phyloP scores from a whole-genome alignment of 2,329 filamentous ascomycete species.

The Parasarocladium wereldwijsianum region DNA sequence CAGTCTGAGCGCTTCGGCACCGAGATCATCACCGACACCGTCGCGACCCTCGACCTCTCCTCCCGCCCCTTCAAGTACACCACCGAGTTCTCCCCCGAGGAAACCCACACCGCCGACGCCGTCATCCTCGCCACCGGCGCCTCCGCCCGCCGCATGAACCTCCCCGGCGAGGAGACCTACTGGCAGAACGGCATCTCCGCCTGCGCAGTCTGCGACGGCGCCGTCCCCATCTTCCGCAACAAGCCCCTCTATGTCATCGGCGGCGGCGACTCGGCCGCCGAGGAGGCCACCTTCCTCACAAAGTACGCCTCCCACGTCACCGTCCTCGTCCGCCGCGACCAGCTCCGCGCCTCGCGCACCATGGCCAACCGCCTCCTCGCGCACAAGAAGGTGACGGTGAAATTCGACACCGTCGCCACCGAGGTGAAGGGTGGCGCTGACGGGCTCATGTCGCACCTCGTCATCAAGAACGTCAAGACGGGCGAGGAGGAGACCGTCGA shows the following conservation, averaged over 20 bases:
- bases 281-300: slow-evolving; percentile 93
- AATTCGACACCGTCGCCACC: slow-evolving; percentile 67
- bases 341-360: slow-evolving; percentile 74
- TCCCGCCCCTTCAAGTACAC: slow-evolving; percentile 81
- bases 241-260: slow-evolving; percentile 93
- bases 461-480: slow-evolving; percentile 64
- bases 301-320: slow-evolving; percentile 96
- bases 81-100: slow-evolving; percentile 74
- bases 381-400: slow-evolving; percentile 82
- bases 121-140: slow-evolving; percentile 93
- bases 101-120: slow-evolving; percentile 77
- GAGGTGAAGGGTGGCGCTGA: slow-evolving; percentile 77
- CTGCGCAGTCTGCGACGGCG: slow-evolving; percentile 94
- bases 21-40: slow-evolving; percentile 82
- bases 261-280: slow-evolving; percentile 89
- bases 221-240: slow-evolving; percentile 92
- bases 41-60: slow-evolving; percentile 75
- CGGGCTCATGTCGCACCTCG: slow-evolving; percentile 77
- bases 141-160: slow-evolving; percentile 68
- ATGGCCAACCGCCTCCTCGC: slow-evolving; percentile 76
- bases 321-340: slow-evolving; percentile 78
- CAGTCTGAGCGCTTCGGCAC: slow-evolving; percentile 91
- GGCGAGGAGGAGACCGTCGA: slow-evolving; percentile 71
- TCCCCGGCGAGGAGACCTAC: slow-evolving; percentile 84
- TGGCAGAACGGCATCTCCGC: slow-evolving; percentile 96